Evolutionary conservation across 2,329 filamentous ascomycete genomes (phyloP).

Genomic region (Aspergillus versicolor): DNA sequence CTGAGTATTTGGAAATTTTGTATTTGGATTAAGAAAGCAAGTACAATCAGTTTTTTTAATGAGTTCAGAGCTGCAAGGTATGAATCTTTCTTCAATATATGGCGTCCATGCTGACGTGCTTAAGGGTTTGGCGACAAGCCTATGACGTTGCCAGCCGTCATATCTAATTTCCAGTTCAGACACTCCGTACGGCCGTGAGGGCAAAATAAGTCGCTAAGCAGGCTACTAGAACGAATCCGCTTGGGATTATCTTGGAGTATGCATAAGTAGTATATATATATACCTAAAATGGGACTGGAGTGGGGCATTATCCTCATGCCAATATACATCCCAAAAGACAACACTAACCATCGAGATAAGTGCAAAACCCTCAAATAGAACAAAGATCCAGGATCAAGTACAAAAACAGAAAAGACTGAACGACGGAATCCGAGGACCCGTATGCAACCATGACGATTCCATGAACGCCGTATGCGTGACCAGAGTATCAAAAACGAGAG

Average conservation of each 20-base stretch:
- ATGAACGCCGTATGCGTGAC: neutral
- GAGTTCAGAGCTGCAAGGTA: neutral
- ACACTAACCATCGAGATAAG: neutral
- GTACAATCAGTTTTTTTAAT: neutral
- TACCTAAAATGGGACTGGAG: neutral
- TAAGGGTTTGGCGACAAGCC: neutral
- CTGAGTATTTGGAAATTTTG: neutral
- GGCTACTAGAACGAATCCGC: neutral
- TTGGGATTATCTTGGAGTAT: neutral
- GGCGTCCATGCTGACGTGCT: neutral
- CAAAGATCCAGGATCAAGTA: neutral
- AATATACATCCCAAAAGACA: neutral
- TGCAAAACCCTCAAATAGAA: neutral
- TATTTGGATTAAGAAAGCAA: neutral
- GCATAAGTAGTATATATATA: neutral
- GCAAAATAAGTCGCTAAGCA: no score
- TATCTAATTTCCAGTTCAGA: neutral
- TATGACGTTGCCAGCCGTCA: slow-evolving; percentile 7
- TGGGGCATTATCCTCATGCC: neutral
- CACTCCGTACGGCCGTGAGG: neutral
- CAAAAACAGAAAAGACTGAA: neutral
- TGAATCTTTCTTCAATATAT: slow-evolving; percentile 1
- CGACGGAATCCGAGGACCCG: neutral
- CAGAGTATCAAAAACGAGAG: neutral
- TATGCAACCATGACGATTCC: neutral